A percentile compares a stretch with the other conserved stretches of the same genome.
phyloP scores from a whole-genome alignment of 257 asterid species.

The Nicotiana otophora region DNA sequence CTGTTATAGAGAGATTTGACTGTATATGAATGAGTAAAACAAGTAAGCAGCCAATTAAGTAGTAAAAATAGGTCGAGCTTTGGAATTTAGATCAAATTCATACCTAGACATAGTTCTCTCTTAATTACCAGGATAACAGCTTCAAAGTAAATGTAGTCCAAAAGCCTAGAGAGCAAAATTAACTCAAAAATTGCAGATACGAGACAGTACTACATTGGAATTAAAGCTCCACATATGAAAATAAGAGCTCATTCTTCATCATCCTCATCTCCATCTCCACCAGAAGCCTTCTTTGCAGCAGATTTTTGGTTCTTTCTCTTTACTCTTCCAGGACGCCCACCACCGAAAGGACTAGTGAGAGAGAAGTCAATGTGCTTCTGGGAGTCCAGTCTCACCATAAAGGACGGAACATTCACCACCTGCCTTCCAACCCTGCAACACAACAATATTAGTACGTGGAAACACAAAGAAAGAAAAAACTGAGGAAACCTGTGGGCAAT shows the following conservation, averaged over 20 bases:
- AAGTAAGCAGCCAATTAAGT: too few relatives aligned
- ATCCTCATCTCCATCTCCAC: slow-evolving; percentile 64
- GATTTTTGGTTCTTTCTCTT: slow-evolving; percentile 58
- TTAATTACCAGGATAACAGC: too few relatives aligned
- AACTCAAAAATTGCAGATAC: too few relatives aligned
- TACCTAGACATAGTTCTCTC: too few relatives aligned
- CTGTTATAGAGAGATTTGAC: too few relatives aligned
- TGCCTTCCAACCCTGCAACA: slow-evolving; percentile 60
- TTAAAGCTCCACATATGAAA: not conserved
- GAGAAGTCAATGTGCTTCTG: slow-evolving; percentile 70
- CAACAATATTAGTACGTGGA: not conserved
- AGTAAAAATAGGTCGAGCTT: too few relatives aligned
- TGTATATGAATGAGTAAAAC: too few relatives aligned
- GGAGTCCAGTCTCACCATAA: slow-evolving; percentile 61
- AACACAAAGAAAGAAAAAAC: not conserved
- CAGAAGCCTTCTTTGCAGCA: slow-evolving; percentile 62
- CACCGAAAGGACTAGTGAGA: slow-evolving; percentile 63
- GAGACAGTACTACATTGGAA: not conserved
- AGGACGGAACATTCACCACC: slow-evolving; percentile 63
- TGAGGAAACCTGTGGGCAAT: not conserved
- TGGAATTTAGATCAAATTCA: too few relatives aligned
- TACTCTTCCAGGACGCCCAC: slow-evolving; percentile 63
- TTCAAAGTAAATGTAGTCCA: too few relatives aligned
- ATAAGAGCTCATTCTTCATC: slow-evolving; percentile 23
- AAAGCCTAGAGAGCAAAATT: too few relatives aligned